These are phyloP conservation scores for Macrolepiota fuliginosa DNA, from an alignment of 768 basidiomycete species.

Conservation along the genomic window DNA sequence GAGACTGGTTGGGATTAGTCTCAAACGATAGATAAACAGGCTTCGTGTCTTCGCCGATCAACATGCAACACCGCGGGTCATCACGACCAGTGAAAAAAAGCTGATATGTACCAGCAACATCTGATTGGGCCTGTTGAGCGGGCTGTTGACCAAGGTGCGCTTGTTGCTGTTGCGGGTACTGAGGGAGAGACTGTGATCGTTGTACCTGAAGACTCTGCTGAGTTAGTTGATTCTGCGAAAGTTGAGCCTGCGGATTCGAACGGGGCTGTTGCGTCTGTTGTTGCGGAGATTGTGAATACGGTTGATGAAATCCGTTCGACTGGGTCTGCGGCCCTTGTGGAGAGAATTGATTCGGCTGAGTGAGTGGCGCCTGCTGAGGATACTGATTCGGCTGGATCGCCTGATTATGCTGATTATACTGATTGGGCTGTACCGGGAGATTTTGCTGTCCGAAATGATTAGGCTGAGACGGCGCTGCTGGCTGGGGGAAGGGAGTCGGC, in stretches of 20 bases:
- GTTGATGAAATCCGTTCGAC: slow-evolving; percentile 8
- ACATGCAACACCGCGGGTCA: slow-evolving; percentile 63
- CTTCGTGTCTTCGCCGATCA: slow-evolving; percentile 63
- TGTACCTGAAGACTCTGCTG: background rate
- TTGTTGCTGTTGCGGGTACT: slow-evolving; percentile 1
- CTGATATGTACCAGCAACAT: slow-evolving; percentile 42
- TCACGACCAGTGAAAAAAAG: slow-evolving; percentile 70
- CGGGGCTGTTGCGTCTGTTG: background rate
- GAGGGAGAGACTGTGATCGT: background rate
- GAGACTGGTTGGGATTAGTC: slow-evolving; percentile 44
- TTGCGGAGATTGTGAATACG: background rate
- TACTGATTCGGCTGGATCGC: background rate
- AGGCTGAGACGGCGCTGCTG: background rate
- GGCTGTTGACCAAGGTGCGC: background rate
- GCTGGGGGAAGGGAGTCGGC: background rate
- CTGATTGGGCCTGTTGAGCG: background rate
- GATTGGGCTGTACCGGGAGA: background rate
- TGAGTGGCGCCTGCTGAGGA: slow-evolving; percentile 1
- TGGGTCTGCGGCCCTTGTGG: background rate
- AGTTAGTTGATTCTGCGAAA: background rate
- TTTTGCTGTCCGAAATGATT: background rate
- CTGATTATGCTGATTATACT: slow-evolving; percentile 4
- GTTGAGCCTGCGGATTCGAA: background rate
- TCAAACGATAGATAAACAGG: slow-evolving; percentile 67
- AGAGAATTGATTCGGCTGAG: slow-evolving; percentile 6